These are phyloP conservation scores for Sextonia rubra DNA, from an alignment of 164 flowering plant species.

Conservation along the genomic window DNA sequence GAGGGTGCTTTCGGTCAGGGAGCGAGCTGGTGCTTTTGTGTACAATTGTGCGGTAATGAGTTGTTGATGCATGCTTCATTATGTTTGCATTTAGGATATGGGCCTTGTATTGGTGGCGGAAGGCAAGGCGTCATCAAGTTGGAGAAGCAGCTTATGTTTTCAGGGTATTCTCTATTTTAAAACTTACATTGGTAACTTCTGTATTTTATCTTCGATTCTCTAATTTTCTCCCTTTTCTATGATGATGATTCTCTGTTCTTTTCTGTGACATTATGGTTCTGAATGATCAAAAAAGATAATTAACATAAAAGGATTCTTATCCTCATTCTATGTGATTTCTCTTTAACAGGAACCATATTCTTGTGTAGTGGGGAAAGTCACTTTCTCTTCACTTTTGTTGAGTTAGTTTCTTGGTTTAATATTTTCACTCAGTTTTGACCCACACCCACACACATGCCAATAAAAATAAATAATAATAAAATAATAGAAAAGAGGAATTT, in stretches of 20 bases:
- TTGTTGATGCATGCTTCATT: conserved; percentile 18
- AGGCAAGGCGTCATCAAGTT: neutral
- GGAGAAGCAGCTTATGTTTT: neutral
- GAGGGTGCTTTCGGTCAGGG: conserved; percentile 26
- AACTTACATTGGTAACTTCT: neutral
- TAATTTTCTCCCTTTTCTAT: neutral
- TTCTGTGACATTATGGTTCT: conserved; percentile 4
- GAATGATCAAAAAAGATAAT: neutral
- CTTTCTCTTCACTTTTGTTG: neutral
- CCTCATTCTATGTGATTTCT: neutral
- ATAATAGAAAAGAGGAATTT: too few species aligned
- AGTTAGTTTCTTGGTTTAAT: too few species aligned
- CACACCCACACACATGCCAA: too few species aligned
- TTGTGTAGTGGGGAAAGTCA: neutral
- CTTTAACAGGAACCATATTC: neutral
- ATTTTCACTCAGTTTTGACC: too few species aligned
- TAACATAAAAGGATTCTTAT: conserved; percentile 1
- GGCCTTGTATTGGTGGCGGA: neutral
- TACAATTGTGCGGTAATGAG: conserved; percentile 43
- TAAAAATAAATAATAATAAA: too few species aligned
- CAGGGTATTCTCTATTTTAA: conserved; percentile 2
- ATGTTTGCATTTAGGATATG: conserved; percentile 3
- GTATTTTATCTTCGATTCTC: conserved; percentile 4
- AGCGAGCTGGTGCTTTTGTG: conserved; percentile 31
- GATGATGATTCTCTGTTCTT: neutral